Evolutionary conservation across 176 grass and related monocot species (phyloP), one percentile per base, ranked within the genome.

Genomic region (Aegilops speltoides): DNA sequence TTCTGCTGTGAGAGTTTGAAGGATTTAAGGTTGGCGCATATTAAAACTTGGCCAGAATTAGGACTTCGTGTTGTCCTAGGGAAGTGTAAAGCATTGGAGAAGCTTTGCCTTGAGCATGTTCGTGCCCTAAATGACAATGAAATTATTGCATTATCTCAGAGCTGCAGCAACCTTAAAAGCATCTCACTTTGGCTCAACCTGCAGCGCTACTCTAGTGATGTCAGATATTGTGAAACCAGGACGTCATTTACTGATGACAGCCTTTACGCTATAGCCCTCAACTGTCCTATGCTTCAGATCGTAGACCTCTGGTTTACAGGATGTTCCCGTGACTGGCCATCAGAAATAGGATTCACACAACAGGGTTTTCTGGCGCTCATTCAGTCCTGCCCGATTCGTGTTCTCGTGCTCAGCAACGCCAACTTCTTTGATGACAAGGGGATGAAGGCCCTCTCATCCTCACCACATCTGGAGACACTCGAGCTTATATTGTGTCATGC

Each of bases 141-240:
- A 8, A 40, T 40, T 40, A 40, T 40, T 40, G 9, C 38, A 40
- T 40, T 40, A 40, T 40, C 2, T 40, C 8, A 9, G 9, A 40
- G 38, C 38, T 40, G 38, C 38, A 40, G 8, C 11, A 73, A 43
- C 37, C 69, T 73, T 24, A 43, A 43, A 73, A 73, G 69, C 37
- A 73, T 73, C 69, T 73, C 69, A 73, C 69, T 73, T 73, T 2
- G 69, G 69, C 69, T 73, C 69, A 25, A 41, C 36, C 22, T 25
- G 6, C 37, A 73, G 37, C 22, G 36, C 37, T 73, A 73, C 37
- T 73, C 22, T 73, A 24, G 19, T 7, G 68, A n/a, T 1, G 34
- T n/a, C 10, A 9, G 6, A 2, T n/a, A 34, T n/a, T 13, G 37
- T 73, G 69, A 73, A 43, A 43, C 22, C 22, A 73, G 37, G 69